A percentile compares a stretch with the other conserved stretches of the same genome.
Conservation (phyloP, 495 filamentous ascomycete genomes). For the Neurospora sp. region DNA sequence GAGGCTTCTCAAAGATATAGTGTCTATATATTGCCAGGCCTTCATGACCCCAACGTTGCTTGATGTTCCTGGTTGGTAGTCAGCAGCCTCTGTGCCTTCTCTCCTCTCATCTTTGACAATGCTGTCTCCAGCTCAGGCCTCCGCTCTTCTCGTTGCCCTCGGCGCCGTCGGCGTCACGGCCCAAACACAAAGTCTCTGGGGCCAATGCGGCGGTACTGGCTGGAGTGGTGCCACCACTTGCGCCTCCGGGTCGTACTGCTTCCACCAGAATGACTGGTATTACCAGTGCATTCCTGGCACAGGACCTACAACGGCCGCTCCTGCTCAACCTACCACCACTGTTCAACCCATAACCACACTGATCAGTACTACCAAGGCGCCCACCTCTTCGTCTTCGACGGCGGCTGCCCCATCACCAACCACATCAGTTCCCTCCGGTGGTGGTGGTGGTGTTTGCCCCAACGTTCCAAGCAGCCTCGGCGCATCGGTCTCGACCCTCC, state of each 20-base stretch:
- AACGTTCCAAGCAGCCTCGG: conserved; percentile 7
- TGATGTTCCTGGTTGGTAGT: not conserved
- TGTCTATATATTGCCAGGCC: not conserved
- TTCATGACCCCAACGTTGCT: not conserved
- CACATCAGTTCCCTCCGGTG: not conserved
- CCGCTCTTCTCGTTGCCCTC: conserved; percentile 14
- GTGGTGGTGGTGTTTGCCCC: conserved; percentile 6
- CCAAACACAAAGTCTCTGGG: conserved; percentile 16
- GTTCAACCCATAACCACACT: not conserved
- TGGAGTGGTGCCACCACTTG: conserved; percentile 36
- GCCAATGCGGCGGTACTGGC: conserved; percentile 36
- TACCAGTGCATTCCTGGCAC: conserved; percentile 26
- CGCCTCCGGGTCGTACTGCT: conserved; percentile 28
- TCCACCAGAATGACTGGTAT: conserved; percentile 32
- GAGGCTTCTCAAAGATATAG: not conserved
- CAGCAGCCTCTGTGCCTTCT: not conserved
- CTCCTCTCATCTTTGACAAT: conserved; percentile 2
- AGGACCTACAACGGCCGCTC: conserved; percentile 3
- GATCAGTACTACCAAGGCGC: not conserved
- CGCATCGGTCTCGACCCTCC: conserved; percentile 22
- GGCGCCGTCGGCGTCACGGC: conserved; percentile 8
- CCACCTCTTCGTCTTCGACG: not conserved
- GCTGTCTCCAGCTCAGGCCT: conserved; percentile 10
- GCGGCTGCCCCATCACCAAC: not conserved
- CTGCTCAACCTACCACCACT: not conserved